Base-by-base conservation (phyloP, 495 filamentous ascomycete species). In the Chaetomium cochliodes region DNA sequence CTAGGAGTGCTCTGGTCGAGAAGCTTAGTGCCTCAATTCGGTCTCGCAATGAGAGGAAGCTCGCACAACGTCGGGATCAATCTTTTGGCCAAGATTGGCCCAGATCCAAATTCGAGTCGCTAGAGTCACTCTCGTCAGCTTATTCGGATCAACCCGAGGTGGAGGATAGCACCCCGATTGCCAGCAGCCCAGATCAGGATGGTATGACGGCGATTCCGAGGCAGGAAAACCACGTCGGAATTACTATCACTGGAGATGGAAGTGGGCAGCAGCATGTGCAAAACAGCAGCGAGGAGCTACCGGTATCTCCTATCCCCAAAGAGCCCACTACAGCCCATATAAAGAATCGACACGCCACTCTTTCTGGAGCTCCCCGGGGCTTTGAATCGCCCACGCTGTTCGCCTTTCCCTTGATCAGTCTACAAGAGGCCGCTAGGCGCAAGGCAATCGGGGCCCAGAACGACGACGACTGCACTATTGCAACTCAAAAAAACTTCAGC, bases 1-100 rank as follows among this genome's bases (percentile, higher is more conserved):
- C 67, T 46, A 65, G 63, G 62, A 23, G 63, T 33, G 61, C 64
- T 44, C 26, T 73, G 2, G 61, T 68, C 0, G 68, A 67, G 8
- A 74, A 67, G 16, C n/a, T 71, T 5, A 66, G 60, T 7, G 70
- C 73, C 16, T 74, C 76, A 0, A 72, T 71, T 41, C 57, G 67
- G 4, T 50, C 42, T 9, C 53, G 65, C 15, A 69, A 58, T 41
- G 63, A 33, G 20, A 65, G 54, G 22, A 67, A 51, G 49, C 44
- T 18, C 25, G 56, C 13, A 12, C 41, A 69, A 37, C 39, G 30
- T 22, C 49, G 20, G 15, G 49, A 67, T 55, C 67, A 61, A 0
- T 67, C 66, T n/a, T 18, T 52, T 15, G 51, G 44, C 1, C 52
- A 65, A 3, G 13, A 30, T 0, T 56, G 6, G n/a, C 52, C 55